Base-by-base conservation (phyloP, 345 rosid species). In the Eucalyptus globulus region DNA sequence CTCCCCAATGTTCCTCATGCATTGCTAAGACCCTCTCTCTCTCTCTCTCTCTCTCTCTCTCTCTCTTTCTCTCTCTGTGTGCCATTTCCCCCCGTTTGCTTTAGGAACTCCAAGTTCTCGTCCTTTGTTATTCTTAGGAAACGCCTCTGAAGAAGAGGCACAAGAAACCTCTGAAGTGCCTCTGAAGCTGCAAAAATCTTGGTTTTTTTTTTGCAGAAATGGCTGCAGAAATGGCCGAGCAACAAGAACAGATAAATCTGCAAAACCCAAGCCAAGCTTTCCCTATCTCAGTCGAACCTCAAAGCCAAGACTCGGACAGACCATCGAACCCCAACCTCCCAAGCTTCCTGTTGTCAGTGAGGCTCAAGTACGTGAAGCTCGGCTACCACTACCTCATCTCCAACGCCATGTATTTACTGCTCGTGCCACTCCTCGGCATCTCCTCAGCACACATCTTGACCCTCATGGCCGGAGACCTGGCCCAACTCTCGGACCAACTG, bases 301-400 rank as follows among this genome's bases (percentile, higher is more conserved):
- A 54, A 14, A 47, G 56, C 76, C 76, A 65, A n/a, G 76, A 65
- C 40, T 65, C 40, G 40, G 31, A 49, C 45, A 80, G 24, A 34
- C 87, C 67, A 24, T 9, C 72, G 87, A 50, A 16, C 44, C 53
- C 50, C 50, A 88, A 37, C 76, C 90, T 86, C 86, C 91, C 90
- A 27, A 90, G 88, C 54, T 89, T 90, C 87, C 80, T 89, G 69
- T 67, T 87, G 26, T 90, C 92, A 17, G 50, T 90, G 6, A 88
- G 62, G 43, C 93, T 91, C 89, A 93, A 92, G 88, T 88, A 92
- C 67, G 92, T 90, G 11, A 92, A 92, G 88, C 92, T 92, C 14
- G 93, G 92, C 47, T 92, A 83, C 89, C 93, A 92, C 88, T 91
- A 91, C 88, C 80, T 92, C 22, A 89, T 92, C 92, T 89, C 92